Percentiles rank a stretch among this genome's conserved stretches.
Conservation (phyloP, 306 rosid species). For the Pyrus communis region DNA sequence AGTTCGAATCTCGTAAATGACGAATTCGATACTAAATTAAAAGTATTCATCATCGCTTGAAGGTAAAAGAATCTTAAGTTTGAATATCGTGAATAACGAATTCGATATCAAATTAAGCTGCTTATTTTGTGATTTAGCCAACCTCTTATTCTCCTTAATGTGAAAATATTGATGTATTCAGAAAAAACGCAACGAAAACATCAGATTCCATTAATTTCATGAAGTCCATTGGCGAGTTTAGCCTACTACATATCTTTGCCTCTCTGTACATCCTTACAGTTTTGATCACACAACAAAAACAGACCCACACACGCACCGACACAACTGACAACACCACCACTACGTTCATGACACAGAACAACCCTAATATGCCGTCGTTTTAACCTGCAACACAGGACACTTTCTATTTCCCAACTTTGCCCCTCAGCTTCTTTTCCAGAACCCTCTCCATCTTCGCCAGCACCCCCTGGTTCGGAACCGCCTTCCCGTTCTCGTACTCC, state of each 20-base stretch:
- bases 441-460: conserved; percentile 69
- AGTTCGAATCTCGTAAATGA: no score
- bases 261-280: not conserved
- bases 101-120: no score
- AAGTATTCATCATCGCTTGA: no score
- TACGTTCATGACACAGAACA: not conserved
- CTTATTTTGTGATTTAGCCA: no score
- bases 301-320: not conserved
- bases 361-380: not conserved
- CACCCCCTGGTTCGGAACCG: conserved; percentile 65
- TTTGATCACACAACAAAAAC: not conserved
- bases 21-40: no score
- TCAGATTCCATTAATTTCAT: not conserved
- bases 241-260: not conserved
- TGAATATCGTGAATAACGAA: no score
- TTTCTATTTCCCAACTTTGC: conserved; percentile 46
- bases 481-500: conserved; percentile 85
- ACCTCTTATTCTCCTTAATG: fast-evolving
- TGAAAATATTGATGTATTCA: no score
- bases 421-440: conserved; percentile 73
- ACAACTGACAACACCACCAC: not conserved
- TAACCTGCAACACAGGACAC: not conserved
- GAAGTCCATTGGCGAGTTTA: not conserved
- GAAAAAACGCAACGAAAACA: not conserved
- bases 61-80: no score